Evolutionary conservation across 2,329 filamentous ascomycete species (phyloP), one percentile per base, ranked within the genome.

Genomic region (Neofusicoccum sp.): DNA sequence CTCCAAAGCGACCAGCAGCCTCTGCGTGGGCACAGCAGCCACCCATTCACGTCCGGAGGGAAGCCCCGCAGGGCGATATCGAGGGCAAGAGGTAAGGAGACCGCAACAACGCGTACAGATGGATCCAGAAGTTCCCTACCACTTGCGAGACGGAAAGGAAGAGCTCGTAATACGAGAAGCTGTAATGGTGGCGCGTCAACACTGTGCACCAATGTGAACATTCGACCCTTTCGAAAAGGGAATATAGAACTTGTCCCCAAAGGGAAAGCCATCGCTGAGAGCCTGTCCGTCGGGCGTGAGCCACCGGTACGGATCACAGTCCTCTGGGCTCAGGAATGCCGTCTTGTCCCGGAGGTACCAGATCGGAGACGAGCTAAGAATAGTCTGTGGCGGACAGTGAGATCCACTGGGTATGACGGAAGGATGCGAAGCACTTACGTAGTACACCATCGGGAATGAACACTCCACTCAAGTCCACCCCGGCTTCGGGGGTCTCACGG

Each of bases 151-250:
- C 51, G 9, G 51, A 41, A 3, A 56, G 51, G 31, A 31, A 56
- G 14, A 56, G 51, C 9, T 56, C 51, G 36, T 56, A 56, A 43
- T 56, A 56, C 51, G 51, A 56, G 38, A 56, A 56, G 20, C 51
- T 56, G n/a, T 14, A n/a, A 20, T 5, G 14, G 31, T 40, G 45
- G 2, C 11, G 16, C 7, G 5, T 6, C 31, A 16, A 9, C 48
- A 54, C 51, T 54, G 51, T 4, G 51, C 51, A n/a, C 51, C 51
- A 30, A 54, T 54, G 36, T 38, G 43, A 8, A 54, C 51, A 8
- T 33, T 54, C 24, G 51, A 43, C n/a, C 51, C 51, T 14, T 54
- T 54, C 24, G 51, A 54, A 28, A 54, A 43, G 9, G 51, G 51
- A 28, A 54, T 54, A n/a, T 54, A 54, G 36, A 41, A 54, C 51